A percentile compares a stretch with the other conserved stretches of the same genome.
These are phyloP conservation scores for Penicillium hordei DNA, from an alignment of 2,329 filamentous ascomycete species.

Conservation along the genomic window DNA sequence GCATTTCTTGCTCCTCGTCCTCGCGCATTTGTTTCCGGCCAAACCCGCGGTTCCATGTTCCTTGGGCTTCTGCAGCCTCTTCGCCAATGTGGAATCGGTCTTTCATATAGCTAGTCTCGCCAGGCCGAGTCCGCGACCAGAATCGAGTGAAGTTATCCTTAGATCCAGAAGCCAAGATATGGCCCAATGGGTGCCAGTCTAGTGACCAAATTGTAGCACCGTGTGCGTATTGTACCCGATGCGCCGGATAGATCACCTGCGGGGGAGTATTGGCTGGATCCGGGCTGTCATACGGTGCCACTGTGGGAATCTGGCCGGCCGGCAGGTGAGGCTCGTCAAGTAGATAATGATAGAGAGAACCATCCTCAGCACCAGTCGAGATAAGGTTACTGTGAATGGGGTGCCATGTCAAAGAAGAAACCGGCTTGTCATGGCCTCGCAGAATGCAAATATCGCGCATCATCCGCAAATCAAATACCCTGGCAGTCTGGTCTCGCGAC, in stretches of 20 bases:
- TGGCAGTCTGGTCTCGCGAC: slow-evolving; percentile 86
- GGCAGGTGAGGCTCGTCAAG: slow-evolving; percentile 91
- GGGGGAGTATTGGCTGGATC: slow-evolving; percentile 77
- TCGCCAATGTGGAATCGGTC: slow-evolving; percentile 96
- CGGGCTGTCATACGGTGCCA: slow-evolving; percentile 80
- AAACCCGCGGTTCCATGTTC: slow-evolving; percentile 85
- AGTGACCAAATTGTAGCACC: slow-evolving; percentile 96
- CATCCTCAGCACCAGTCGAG: slow-evolving; percentile 86
- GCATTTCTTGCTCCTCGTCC: slow-evolving; percentile 88
- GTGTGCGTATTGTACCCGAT: slow-evolving; percentile 83
- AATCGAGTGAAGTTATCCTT: slow-evolving; percentile 97
- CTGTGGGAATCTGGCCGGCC: slow-evolving; percentile 65
- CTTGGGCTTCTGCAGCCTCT: slow-evolving; percentile 85
- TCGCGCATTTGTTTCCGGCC: slow-evolving; percentile 78
- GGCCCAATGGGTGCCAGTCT: slow-evolving; percentile 95
- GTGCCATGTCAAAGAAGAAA: slow-evolving; percentile 90
- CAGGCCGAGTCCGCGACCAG: slow-evolving; percentile 88
- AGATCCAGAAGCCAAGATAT: slow-evolving; percentile 91
- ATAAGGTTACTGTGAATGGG: slow-evolving; percentile 86
- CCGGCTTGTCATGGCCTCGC: slow-evolving; percentile 93
- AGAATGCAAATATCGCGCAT: slow-evolving; percentile 96
- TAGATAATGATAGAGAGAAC: slow-evolving; percentile 89
- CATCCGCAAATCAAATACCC: slow-evolving; percentile 93
- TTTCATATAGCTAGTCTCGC: slow-evolving; percentile 79
- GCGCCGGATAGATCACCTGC: slow-evolving; percentile 89